Evolutionary conservation across 495 filamentous ascomycete species (phyloP), one percentile per base, ranked within the genome.

Genomic region (Glarea lozoyensis): DNA sequence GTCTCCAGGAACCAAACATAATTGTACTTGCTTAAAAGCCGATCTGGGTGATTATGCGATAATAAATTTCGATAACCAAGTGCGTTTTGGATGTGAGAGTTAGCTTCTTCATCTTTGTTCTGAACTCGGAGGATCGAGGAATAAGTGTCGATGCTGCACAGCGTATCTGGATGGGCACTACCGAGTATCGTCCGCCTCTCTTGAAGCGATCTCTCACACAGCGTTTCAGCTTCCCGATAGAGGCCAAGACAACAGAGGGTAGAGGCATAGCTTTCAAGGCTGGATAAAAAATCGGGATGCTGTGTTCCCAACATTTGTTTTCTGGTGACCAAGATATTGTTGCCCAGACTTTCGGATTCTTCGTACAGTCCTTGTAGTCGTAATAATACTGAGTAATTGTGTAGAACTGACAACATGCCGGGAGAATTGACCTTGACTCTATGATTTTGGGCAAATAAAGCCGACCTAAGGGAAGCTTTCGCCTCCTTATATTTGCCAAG

Each of bases 111-210:
- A 16, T 35, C 32, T 16, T 35, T 35, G 15, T 35, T 9, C 15
- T 35, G 32, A 15, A 9, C 5, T 35, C 17, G 32, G 32, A 35
- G 32, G 7, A 35, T 35, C 17, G 17, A 35, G 9, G 32, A 10
- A 35, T 35, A 35, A 10, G 32, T 35, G 32, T 35, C 32, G 15
- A 58, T 60, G 38, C 53, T 53, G 0, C 4, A 46, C 38, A 65
- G 40, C 10, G 50, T 60, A 42, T 54, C 44, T 6, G 45, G 44
- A 53, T 54, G 50, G 32, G 42, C 22, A 13, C 15, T n/a, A 17
- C 37, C 46, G n/a, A 48, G 40, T 0, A 43, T 10, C 15, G 7
- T 16, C 15, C 17, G 32, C 32, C 32, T 9, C 15, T 35, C 15
- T 6, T 10, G 32, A 35, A 35, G 32, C 15, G 32, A 9, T 35